phyloP scores from a whole-genome alignment of 1,284 basidiomycete species.

The Chiua sp. region DNA sequence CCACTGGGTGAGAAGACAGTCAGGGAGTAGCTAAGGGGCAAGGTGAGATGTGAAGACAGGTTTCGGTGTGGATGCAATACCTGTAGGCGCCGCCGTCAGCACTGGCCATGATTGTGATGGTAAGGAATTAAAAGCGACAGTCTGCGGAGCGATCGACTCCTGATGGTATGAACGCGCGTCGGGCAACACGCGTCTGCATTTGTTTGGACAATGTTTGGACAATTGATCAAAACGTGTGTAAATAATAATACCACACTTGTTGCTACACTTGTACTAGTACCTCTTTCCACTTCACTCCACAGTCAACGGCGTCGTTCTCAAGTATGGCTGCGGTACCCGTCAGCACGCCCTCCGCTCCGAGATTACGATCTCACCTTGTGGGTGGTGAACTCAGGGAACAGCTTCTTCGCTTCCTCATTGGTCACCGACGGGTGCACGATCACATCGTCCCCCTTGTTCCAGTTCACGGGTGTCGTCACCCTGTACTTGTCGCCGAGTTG shows the following conservation, averaged over 20 bases:
- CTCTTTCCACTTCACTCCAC: conserved; percentile 33
- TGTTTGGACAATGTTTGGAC: conserved; percentile 28
- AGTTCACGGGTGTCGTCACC: conserved; percentile 91
- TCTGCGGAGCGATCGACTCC: conserved; percentile 22
- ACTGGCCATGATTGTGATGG: conserved; percentile 57
- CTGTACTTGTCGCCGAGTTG: conserved; percentile 94
- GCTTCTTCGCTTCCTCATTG: conserved; percentile 87
- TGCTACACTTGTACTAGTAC: not conserved
- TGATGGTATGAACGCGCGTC: conserved; percentile 27
- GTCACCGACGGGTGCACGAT: conserved; percentile 92
- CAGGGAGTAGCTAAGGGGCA: conserved; percentile 84
- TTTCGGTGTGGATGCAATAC: conserved; percentile 40
- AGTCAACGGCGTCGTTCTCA: conserved; percentile 74
- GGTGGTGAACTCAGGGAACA: conserved; percentile 78
- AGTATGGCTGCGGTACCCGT: conserved; percentile 62
- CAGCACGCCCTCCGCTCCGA: not conserved
- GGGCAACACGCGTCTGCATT: conserved; percentile 36
- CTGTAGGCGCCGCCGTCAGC: conserved; percentile 86
- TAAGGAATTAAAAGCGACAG: conserved; percentile 27
- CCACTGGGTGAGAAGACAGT: conserved; percentile 99
- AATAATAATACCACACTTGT: conserved; percentile 6
- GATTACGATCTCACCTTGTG: conserved; percentile 59
- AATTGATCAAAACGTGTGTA: conserved; percentile 18
- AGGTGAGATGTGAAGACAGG: conserved; percentile 25
- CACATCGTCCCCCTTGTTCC: conserved; percentile 92